These are phyloP conservation scores for Entrophospora sp. DNA, from an alignment of 192 early-diverging fungal genomes.

Conservation along the genomic window DNA sequence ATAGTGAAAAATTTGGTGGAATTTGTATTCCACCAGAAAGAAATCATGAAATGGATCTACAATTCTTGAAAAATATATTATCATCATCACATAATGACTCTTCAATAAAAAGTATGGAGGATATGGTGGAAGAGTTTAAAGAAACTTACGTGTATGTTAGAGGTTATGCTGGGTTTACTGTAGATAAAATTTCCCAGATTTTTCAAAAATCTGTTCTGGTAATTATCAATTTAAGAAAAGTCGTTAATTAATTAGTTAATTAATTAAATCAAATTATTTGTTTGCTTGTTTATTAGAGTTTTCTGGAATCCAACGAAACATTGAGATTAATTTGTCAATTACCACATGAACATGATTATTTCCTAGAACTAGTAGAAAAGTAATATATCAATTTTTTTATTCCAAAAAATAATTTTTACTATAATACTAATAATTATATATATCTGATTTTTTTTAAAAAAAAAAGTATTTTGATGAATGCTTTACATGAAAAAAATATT, in stretches of 20 bases:
- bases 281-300: no score
- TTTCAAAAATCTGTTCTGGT: conserved; percentile 37
- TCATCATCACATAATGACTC: no score
- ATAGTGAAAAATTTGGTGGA: conserved; percentile 6
- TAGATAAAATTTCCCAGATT: conserved; percentile 42
- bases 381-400: conserved; percentile 24
- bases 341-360: conserved; percentile 35
- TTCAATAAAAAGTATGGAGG: conserved; percentile 26
- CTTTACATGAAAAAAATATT: conserved; percentile 42
- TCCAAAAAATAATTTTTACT: background rate
- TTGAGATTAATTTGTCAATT: conserved; percentile 21
- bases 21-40: background rate
- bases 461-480: no score
- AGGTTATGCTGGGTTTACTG: conserved; percentile 37
- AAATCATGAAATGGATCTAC: background rate
- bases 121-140: conserved; percentile 38
- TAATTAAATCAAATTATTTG: no score
- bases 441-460: no score
- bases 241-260: no score
- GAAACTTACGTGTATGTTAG: conserved; percentile 47
- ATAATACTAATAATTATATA: background rate
- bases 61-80: background rate
- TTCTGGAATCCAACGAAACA: conserved; percentile 19
- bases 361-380: conserved; percentile 45
- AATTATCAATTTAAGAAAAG: no score